Evolutionary conservation across 129 eudicot species (phyloP).

Genomic region (Escallonia herrerae): DNA sequence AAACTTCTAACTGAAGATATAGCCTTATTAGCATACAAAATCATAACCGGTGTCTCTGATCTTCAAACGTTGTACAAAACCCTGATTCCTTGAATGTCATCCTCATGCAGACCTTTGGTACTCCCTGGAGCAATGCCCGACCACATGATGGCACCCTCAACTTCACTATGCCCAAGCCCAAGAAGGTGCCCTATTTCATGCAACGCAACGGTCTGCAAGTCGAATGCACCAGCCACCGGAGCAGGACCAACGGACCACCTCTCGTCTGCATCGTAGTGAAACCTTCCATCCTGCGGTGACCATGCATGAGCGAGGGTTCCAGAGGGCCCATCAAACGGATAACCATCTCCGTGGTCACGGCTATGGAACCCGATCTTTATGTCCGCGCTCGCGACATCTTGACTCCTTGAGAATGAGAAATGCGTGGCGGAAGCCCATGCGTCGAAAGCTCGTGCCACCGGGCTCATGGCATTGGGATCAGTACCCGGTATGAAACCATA

Average conservation of each 20-base stretch:
- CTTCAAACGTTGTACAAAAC: constrained; percentile 2
- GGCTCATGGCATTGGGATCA: neutral
- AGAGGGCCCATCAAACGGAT: constrained; percentile 10
- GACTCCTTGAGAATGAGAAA: neutral
- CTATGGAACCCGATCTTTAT: neutral
- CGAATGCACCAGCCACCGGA: neutral
- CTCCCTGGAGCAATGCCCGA: neutral
- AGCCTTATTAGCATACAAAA: no score
- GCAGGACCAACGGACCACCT: constrained; percentile 1
- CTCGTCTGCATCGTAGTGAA: constrained; percentile 3
- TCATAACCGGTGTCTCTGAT: no score
- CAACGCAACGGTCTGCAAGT: constrained; percentile 3
- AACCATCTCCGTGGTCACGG: constrained; percentile 10
- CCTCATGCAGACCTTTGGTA: neutral
- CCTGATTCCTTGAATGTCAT: constrained; percentile 14
- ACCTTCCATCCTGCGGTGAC: constrained; percentile 1
- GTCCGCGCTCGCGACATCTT: neutral
- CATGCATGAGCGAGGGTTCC: constrained; percentile 8
- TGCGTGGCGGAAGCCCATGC: constrained; percentile 2
- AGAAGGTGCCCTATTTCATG: constrained; percentile 30
- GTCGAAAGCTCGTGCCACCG: neutral
- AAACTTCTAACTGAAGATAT: no score
- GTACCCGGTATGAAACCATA: neutral
- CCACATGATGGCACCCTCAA: constrained; percentile 9
- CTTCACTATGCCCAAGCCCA: constrained; percentile 20